Evolutionary conservation across 2,329 filamentous ascomycete genomes (phyloP).

Genomic region (Fusarium dimerum): DNA sequence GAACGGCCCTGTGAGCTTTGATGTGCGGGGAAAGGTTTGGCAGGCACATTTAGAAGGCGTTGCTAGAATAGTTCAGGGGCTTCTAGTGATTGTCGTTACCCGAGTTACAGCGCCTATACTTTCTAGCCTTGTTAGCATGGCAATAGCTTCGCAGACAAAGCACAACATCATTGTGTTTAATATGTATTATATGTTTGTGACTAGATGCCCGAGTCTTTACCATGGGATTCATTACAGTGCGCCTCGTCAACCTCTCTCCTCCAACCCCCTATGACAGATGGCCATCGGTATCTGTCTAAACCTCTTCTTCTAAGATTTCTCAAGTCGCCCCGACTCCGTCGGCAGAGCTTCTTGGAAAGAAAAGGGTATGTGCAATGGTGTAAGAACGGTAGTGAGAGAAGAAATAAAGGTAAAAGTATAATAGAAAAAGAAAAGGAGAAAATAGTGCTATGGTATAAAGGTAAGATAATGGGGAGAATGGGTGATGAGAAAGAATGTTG

Average conservation of each 20-base stretch:
- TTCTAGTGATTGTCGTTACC: background rate
- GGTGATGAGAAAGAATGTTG: background rate
- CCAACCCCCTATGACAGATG: constrained; percentile 8
- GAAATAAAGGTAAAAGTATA: constrained; percentile 6
- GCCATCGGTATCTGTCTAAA: too few relatives aligned
- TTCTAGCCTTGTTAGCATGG: too few relatives aligned
- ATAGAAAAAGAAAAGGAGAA: constrained; percentile 14
- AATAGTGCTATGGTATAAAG: constrained; percentile 21
- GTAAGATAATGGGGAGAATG: constrained; percentile 9
- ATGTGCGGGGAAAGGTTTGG: background rate
- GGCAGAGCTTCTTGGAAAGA: constrained; percentile 1
- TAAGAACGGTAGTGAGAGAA: too few relatives aligned
- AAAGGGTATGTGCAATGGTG: constrained; percentile 25
- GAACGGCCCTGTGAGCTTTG: background rate
- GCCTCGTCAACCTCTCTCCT: constrained; percentile 13
- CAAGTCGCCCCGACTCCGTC: background rate
- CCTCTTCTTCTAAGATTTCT: background rate
- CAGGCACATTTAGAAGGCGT: too few relatives aligned
- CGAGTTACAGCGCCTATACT: background rate
- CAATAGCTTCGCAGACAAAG: too few relatives aligned
- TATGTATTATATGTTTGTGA: constrained; percentile 3
- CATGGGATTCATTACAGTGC: constrained; percentile 20
- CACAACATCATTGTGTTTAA: too few relatives aligned
- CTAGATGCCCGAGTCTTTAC: background rate
- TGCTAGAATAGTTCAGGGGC: background rate